Evolutionary conservation across 2,329 filamentous ascomycete genomes (phyloP).

Genomic region (Penicillium glabrum): DNA sequence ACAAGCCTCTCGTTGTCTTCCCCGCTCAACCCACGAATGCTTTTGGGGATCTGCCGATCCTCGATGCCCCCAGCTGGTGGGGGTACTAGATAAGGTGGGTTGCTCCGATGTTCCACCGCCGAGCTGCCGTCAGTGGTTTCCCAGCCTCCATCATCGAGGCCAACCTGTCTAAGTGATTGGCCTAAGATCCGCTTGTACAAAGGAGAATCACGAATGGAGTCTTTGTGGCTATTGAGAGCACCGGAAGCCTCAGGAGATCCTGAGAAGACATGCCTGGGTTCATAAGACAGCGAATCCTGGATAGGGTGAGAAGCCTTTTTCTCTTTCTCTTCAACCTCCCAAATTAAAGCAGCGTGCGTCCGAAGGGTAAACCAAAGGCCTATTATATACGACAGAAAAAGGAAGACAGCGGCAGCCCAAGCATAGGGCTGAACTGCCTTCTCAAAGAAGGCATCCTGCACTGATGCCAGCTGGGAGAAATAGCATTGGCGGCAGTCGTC

Average conservation of each 20-base stretch:
- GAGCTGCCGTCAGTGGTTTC: conserved; percentile 29
- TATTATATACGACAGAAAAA: conserved; percentile 92
- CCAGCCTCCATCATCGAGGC: conserved; percentile 58
- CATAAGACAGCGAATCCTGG: conserved; percentile 32
- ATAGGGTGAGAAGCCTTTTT: conserved; percentile 30
- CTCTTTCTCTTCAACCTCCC: conserved; percentile 80
- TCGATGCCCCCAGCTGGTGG: conserved; percentile 60
- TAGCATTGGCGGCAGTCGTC: conserved; percentile 86
- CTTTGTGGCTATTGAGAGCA: conserved; percentile 51
- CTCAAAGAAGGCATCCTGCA: conserved; percentile 84
- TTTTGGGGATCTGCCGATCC: conserved; percentile 23
- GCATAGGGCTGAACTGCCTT: conserved; percentile 92
- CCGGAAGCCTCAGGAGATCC: conserved; percentile 30
- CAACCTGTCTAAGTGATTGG: conserved; percentile 83
- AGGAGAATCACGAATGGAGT: conserved; percentile 80
- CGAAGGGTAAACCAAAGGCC: conserved; percentile 93
- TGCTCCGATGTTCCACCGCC: conserved; percentile 18
- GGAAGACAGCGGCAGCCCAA: conserved; percentile 77
- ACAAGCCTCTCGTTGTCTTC: conserved; percentile 79
- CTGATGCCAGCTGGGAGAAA: conserved; percentile 81
- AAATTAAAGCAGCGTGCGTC: conserved; percentile 95
- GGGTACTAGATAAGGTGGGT: conserved; percentile 71
- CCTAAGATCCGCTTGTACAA: conserved; percentile 92
- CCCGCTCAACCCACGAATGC: conserved; percentile 68
- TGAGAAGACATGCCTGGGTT: conserved; percentile 34